A percentile compares a stretch with the other conserved stretches of the same genome.
Evolutionary conservation across 352 stramenopile species (phyloP).

Genomic region (Blastocystis sp.): DNA sequence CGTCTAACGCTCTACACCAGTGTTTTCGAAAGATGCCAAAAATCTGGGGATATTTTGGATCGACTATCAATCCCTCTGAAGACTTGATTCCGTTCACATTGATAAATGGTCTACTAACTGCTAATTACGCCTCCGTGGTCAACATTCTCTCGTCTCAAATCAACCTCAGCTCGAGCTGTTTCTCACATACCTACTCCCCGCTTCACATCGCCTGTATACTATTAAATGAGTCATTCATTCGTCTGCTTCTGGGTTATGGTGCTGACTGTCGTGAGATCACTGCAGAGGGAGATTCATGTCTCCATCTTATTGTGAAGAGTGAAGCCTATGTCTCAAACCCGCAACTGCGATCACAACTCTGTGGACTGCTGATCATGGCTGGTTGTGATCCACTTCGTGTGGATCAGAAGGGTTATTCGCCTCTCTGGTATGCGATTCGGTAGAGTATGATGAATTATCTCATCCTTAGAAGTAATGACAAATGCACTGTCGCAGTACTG

Average conservation of each 20-base stretch:
- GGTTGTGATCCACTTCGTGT: background rate
- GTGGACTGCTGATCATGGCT: constrained; percentile 33
- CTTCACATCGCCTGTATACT: constrained; percentile 49
- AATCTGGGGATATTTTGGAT: background rate
- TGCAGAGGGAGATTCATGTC: background rate
- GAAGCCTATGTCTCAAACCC: background rate
- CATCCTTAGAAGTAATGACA: background rate
- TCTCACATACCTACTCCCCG: background rate
- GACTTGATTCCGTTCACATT: constrained; percentile 28
- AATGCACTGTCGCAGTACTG: background rate
- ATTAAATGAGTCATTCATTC: constrained; percentile 30
- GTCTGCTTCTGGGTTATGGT: constrained; percentile 40
- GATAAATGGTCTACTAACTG: background rate
- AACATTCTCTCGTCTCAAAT: background rate
- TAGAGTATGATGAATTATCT: background rate
- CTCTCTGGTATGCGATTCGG: constrained; percentile 1
- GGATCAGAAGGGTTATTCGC: background rate
- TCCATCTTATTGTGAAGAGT: constrained; percentile 6
- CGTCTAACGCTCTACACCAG: background rate
- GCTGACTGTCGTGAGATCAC: background rate
- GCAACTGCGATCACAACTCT: background rate
- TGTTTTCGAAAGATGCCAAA: background rate
- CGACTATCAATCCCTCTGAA: background rate
- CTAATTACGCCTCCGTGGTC: constrained; percentile 27
- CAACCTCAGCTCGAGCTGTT: background rate